A percentile compares a stretch with the other conserved stretches of the same genome.
These are phyloP conservation scores for Saturnispora hagleri DNA, from an alignment of 805 yeast species.

Conservation along the genomic window DNA sequence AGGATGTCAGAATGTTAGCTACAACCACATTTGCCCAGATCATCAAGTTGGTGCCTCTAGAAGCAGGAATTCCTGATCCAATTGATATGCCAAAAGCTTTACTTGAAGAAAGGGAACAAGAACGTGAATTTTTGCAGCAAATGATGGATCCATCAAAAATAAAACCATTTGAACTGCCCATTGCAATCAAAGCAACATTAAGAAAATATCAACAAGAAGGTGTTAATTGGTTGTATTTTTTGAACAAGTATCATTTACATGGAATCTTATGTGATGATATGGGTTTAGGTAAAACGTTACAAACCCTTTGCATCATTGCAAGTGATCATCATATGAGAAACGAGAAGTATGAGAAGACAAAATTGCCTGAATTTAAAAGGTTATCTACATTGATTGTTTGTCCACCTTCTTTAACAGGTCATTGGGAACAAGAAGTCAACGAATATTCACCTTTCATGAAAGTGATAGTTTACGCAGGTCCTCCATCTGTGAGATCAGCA, in stretches of 20 bases:
- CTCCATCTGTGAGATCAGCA: conserved; percentile 60
- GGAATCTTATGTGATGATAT: conserved; percentile 98
- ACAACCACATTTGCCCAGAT: conserved; percentile 96
- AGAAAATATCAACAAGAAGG: conserved; percentile 98
- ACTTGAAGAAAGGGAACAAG: conserved; percentile 82
- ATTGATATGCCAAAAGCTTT: conserved; percentile 79
- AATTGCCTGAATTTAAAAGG: conserved; percentile 55
- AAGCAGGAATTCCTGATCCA: conserved; percentile 96
- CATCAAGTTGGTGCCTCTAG: conserved; percentile 90
- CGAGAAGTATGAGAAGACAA: conserved; percentile 53
- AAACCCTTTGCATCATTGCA: conserved; percentile 93
- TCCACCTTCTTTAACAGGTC: conserved; percentile 97
- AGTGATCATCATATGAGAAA: conserved; percentile 87
- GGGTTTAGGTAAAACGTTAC: conserved; percentile 97
- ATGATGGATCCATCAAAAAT: conserved; percentile 97
- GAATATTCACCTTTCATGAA: conserved; percentile 84
- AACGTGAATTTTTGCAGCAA: conserved; percentile 88
- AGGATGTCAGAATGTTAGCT: conserved; percentile 79
- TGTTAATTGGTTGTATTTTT: conserved; percentile 93
- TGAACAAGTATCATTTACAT: conserved; percentile 89
- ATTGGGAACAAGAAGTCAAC: conserved; percentile 93
- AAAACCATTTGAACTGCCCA: conserved; percentile 80
- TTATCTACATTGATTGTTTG: conserved; percentile 84
- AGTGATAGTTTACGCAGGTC: conserved; percentile 86
- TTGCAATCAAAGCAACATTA: conserved; percentile 83